These are phyloP conservation scores for Cytauxzoon felis DNA, from an alignment of 169 alveolate genomes.

Conservation along the genomic window DNA sequence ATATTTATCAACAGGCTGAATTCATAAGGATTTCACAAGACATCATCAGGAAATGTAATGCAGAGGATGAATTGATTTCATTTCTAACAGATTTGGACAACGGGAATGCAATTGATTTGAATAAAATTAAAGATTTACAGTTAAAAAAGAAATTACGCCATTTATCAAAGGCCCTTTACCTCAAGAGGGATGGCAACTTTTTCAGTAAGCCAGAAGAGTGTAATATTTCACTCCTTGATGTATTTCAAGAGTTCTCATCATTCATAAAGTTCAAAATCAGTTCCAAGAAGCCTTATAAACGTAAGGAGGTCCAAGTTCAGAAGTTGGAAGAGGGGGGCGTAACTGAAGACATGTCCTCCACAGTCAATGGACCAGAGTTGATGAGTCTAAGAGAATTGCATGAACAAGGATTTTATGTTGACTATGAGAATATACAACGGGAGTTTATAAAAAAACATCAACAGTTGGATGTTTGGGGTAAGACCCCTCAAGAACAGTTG, in stretches of 20 bases:
- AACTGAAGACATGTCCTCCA: neutral
- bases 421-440: slow-evolving; percentile 64
- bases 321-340: slow-evolving; percentile 4
- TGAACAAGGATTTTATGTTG: slow-evolving; percentile 74
- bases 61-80: slow-evolving; percentile 15
- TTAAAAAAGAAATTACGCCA: slow-evolving; percentile 74
- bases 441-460: slow-evolving; percentile 66
- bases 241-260: slow-evolving; percentile 55
- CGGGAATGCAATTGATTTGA: slow-evolving; percentile 26
- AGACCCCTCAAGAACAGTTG: slow-evolving; percentile 68
- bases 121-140: slow-evolving; percentile 43
- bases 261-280: slow-evolving; percentile 63
- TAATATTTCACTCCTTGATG: slow-evolving; percentile 59
- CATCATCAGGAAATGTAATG: slow-evolving; percentile 39
- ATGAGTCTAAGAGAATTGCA: slow-evolving; percentile 75
- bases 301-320: slow-evolving; percentile 23
- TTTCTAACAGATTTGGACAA: slow-evolving; percentile 30
- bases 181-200: slow-evolving; percentile 43
- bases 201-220: slow-evolving; percentile 71
- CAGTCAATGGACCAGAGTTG: slow-evolving; percentile 12
- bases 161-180: slow-evolving; percentile 66
- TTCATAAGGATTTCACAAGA: slow-evolving; percentile 50
- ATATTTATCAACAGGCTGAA: slow-evolving; percentile 54
- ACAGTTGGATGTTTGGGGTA: slow-evolving; percentile 75
- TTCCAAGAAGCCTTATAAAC: slow-evolving; percentile 52